Conservation (phyloP, 306 rosid species). For the Hippophae tibetana region DNA sequence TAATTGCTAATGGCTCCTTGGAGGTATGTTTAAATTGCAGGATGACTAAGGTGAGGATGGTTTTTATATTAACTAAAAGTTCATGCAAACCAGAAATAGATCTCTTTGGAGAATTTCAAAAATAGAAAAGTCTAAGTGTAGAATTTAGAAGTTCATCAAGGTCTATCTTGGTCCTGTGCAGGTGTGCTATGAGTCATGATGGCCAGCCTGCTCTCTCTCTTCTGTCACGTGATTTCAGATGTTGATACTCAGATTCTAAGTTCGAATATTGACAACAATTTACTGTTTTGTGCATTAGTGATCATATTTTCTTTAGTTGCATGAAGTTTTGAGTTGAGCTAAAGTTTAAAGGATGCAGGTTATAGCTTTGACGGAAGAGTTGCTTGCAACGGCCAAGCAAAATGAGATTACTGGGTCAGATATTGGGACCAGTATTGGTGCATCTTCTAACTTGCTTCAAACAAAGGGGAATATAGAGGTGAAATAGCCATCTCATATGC, state of each 20-base stretch:
- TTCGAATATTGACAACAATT: conserved; percentile 47
- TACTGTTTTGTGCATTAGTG: conserved; percentile 25
- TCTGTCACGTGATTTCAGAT: conserved; percentile 62
- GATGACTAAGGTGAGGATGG: conserved; percentile 46
- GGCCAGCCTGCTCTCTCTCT: conserved; percentile 60
- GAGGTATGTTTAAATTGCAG: conserved; percentile 31
- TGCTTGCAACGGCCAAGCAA: conserved; percentile 80
- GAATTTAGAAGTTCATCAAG: conserved; percentile 36
- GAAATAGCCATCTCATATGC: neutral
- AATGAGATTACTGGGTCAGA: conserved; percentile 44
- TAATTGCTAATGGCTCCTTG: conserved; percentile 36
- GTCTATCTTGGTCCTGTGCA: conserved; percentile 83
- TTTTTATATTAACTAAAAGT: conserved; percentile 24
- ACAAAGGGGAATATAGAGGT: conserved; percentile 39
- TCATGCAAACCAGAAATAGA: conserved; percentile 27
- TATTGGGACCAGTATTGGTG: conserved; percentile 25
- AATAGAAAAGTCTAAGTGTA: conserved; percentile 19
- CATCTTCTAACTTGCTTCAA: conserved; percentile 37
- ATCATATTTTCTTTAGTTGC: conserved; percentile 9
- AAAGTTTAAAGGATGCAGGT: conserved; percentile 54
- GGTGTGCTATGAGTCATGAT: conserved; percentile 72
- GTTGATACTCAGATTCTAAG: conserved; percentile 67
- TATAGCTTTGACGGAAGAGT: conserved; percentile 81
- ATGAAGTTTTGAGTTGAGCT: conserved; percentile 37
- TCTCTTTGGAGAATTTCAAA: conserved; percentile 25